Base-by-base conservation (phyloP, 768 basidiomycete species). In the Suillus paluster region DNA sequence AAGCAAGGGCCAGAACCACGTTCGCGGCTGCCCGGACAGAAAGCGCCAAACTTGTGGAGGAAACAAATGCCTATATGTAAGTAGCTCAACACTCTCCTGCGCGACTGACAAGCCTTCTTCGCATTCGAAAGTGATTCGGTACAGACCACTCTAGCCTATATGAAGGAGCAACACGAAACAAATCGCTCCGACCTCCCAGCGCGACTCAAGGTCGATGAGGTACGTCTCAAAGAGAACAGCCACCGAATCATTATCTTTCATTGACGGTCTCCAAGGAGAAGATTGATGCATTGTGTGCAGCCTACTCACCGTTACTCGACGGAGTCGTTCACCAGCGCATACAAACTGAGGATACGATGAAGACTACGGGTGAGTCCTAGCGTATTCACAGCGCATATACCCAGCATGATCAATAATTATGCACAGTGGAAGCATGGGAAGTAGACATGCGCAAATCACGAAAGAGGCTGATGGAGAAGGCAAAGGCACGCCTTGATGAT, bases 401-500 rank as follows among this genome's bases (percentile, higher is more conserved):
- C 17, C 36, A 38, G 14, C 10, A 25, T 55, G 3, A 38, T 39
- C 5, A n/a, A 9, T 41, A 15, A 3, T 15, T 52, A 69, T 23
- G 46, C 14, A 59, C 36, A 81, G 80, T 72, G 25, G 71, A 75
- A 67, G 42, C 59, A 11, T 79, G 79, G 30, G 62, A 69, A 15
- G 49, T 50, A 19, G 78, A 64, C 19, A 75, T 75, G 63, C 72
- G 70, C 34, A 71, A 67, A 36, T 79, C 77, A 5, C 74, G 80
- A 54, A 70, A 68, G 58, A 67, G 70, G 21, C 63, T 79, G 8
- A 69, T 80, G 63, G 68, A 70, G 55, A 66, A 68, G 44, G 74
- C 76, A 36, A 75, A 75, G 60, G 59, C 61, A 4, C 70, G 66
- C 33, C 72, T 79, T 4, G 76, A 80, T 23, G 75, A 80, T 46